Evolutionary conservation across 305 asterid species (phyloP).

Genomic region (Salvia sclarea): DNA sequence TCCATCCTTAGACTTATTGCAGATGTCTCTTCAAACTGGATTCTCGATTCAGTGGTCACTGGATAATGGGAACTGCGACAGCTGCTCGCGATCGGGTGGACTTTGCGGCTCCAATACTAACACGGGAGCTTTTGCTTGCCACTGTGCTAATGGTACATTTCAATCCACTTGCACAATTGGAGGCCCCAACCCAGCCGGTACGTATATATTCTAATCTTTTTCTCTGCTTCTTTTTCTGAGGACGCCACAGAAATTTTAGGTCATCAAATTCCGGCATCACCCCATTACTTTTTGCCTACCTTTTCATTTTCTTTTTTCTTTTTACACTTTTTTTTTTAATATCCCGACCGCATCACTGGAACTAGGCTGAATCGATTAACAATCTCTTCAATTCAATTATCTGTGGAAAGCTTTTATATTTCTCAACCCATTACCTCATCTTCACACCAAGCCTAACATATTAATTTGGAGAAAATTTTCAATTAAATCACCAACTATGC

Average conservation of each 20-base stretch:
- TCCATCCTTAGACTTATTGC: neutral
- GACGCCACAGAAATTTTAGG: slow-evolving; percentile 32
- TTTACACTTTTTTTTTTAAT: too few relatives aligned
- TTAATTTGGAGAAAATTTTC: too few relatives aligned
- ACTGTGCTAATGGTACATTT: slow-evolving; percentile 34
- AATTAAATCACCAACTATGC: too few relatives aligned
- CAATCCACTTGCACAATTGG: slow-evolving; percentile 26
- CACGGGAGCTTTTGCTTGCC: slow-evolving; percentile 46
- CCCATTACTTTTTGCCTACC: too few relatives aligned
- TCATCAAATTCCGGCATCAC: neutral
- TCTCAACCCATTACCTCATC: too few relatives aligned
- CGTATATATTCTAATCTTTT: neutral
- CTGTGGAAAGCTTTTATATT: too few relatives aligned
- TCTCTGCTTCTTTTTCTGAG: neutral
- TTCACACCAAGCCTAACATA: too few relatives aligned
- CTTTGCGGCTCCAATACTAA: slow-evolving; percentile 47
- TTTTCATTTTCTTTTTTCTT: too few relatives aligned
- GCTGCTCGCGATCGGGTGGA: slow-evolving; percentile 52
- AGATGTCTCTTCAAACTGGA: slow-evolving; percentile 39
- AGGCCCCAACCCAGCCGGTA: slow-evolving; percentile 16
- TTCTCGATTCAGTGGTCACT: slow-evolving; percentile 53
- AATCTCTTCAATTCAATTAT: too few relatives aligned
- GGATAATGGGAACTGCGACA: slow-evolving; percentile 23
- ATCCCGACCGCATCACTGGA: too few relatives aligned
- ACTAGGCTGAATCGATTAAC: too few relatives aligned